phyloP scores from a whole-genome alignment of 2,329 filamentous ascomycete genomes.

The Hypoxylon rubiginosum region DNA sequence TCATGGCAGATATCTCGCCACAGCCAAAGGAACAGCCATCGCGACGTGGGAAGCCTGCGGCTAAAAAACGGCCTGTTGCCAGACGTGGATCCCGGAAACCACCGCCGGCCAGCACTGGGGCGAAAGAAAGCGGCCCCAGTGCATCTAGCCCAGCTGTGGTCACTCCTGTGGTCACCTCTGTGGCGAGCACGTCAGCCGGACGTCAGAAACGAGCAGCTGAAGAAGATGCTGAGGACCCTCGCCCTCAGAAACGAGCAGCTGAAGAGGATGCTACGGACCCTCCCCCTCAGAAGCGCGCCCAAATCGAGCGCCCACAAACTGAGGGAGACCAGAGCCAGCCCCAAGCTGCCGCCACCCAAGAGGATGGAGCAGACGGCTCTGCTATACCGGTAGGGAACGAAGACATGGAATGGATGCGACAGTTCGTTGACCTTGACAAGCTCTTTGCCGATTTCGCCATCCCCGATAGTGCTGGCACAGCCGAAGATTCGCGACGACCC shows the following conservation, averaged over 20 bases:
- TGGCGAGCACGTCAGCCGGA: not conserved
- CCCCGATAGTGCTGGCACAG: no score
- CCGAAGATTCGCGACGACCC: no score
- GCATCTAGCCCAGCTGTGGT: not conserved
- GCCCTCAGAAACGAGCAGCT: no score
- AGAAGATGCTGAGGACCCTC: not conserved
- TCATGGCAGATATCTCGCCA: slow-evolving; percentile 4
- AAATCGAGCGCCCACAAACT: no score
- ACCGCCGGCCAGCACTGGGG: not conserved
- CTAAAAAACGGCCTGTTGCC: slow-evolving; percentile 23
- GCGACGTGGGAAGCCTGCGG: not conserved
- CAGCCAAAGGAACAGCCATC: slow-evolving; percentile 3
- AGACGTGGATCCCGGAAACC: slow-evolving; percentile 27
- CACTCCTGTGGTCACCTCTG: not conserved
- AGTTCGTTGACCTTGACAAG: no score
- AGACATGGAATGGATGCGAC: no score
- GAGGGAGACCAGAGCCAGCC: slow-evolving; percentile 16
- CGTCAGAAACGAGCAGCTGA: slow-evolving; percentile 16
- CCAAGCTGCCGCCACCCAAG: not conserved
- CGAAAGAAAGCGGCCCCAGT: not conserved
- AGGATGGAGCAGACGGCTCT: not conserved
- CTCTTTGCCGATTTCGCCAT: no score
- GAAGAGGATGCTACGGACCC: no score
- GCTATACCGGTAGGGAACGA: no score
- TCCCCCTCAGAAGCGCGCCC: slow-evolving; percentile 23